Conservation (phyloP, 257 asterid genomes). For the Petrea volubilis region DNA sequence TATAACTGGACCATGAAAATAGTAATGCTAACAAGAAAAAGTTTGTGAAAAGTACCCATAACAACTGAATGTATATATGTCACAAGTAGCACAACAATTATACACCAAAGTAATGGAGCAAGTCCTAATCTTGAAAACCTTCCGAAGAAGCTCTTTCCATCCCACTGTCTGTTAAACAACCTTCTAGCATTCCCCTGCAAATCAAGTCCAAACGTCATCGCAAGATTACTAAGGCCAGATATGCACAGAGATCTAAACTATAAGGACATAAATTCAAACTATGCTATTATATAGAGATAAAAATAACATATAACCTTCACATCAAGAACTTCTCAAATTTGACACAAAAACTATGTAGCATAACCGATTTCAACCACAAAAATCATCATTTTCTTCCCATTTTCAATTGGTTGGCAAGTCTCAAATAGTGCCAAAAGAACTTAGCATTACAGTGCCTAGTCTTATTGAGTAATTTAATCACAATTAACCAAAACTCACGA, state of each 20-base stretch:
- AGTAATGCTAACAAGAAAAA: background rate
- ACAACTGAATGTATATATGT: conserved; percentile 76
- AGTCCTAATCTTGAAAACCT: conserved; percentile 85
- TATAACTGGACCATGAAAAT: background rate
- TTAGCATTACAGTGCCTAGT: no score
- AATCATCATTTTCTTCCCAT: no score
- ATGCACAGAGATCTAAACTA: background rate
- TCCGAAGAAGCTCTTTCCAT: conserved; percentile 71
- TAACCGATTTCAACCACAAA: no score
- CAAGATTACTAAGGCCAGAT: background rate
- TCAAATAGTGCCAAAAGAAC: no score
- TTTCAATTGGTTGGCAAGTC: no score
- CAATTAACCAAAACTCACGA: no score
- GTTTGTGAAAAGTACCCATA: conserved; percentile 51
- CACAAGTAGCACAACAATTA: conserved; percentile 66
- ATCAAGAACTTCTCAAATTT: no score
- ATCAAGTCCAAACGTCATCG: conserved; percentile 27
- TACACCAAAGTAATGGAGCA: conserved; percentile 92
- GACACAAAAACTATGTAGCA: no score
- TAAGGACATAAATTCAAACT: background rate
- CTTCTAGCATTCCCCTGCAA: conserved; percentile 93
- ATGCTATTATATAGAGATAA: no score
- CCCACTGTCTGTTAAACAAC: conserved; percentile 78
- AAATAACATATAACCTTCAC: no score
- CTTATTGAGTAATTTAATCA: no score